Base-by-base conservation (phyloP, 495 filamentous ascomycete species). In the Melanomma pulvis-pyrius region DNA sequence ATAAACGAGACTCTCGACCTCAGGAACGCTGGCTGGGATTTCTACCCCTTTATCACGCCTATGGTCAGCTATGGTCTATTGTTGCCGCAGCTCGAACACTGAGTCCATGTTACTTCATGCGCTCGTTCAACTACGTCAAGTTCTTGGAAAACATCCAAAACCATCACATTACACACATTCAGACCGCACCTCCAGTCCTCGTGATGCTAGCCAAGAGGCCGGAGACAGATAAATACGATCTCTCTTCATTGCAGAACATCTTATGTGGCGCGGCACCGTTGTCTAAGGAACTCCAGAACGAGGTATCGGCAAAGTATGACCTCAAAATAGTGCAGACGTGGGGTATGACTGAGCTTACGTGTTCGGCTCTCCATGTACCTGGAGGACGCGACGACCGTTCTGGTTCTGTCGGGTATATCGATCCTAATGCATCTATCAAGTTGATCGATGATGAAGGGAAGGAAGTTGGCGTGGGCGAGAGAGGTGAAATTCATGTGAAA, bases 51-150 rank as follows among this genome's bases (percentile, higher is more conserved):
- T 79, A 78, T 59, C 76, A 78, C 63, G 77, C 75, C 13, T 82
- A 82, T 69, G 76, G 76, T 34, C 82, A 86, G 71, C 81, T 79
- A 46, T 73, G 74, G 74, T 73, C 63, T n/a, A 71, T 77, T 36
- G 65, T 70, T n/a, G 71, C 72, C 1, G 75, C 74, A 28, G 65
- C 61, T 13, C 60, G 65, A 15, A 71, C 63, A 19, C 59, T 65
- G 2, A 72, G 68, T 25, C 74, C 76, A 1, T 73, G 69, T 52
- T 78, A 72, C 65, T 70, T 71, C 61, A 79, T 78, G 76, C 71
- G 71, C 34, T 63, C 67, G 12, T 79, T 79, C 73, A 61, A 67
- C 53, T 74, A 73, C 65, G 17, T 50, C 19, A 61, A 53, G 22
- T 78, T 72, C 49, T 67, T 78, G 15, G 28, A 47, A 13, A 57